phyloP scores from a whole-genome alignment of 2,329 filamentous ascomycete species.

The Metarhizium humberi region DNA sequence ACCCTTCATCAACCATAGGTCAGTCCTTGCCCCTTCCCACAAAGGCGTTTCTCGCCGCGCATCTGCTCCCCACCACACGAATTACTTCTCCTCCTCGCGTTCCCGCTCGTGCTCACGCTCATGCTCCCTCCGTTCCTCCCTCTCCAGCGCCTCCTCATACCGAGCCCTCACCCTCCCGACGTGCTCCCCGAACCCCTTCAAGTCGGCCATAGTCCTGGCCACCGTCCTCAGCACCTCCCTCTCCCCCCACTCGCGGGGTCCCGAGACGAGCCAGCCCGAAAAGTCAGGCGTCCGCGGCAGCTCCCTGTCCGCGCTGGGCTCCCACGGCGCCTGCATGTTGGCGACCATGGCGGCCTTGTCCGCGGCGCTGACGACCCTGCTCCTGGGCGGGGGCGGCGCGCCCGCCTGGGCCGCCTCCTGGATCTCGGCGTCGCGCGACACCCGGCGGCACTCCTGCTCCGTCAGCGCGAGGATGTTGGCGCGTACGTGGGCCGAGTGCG shows the following conservation, averaged over 20 bases:
- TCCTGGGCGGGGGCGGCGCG: not conserved
- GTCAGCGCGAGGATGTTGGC: constrained; percentile 20
- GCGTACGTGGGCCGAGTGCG: constrained; percentile 18
- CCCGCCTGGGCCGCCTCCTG: constrained; percentile 3
- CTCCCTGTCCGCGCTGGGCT: not conserved
- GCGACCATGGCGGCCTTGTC: constrained; percentile 17
- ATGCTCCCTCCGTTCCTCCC: constrained; percentile 5
- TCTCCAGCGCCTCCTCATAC: constrained; percentile 15
- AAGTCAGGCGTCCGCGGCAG: not conserved
- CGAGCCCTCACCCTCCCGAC: constrained; percentile 5
- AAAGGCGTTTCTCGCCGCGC: too few species aligned
- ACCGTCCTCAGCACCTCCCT: constrained; percentile 13
- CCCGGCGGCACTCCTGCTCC: constrained; percentile 22
- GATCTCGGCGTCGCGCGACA: constrained; percentile 14
- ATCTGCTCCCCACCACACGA: not conserved
- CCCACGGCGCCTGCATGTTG: constrained; percentile 17
- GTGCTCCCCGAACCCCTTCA: constrained; percentile 17
- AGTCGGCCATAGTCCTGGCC: constrained; percentile 9
- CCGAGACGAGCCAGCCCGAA: not conserved
- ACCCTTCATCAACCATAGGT: too few species aligned
- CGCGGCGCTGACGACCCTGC: not conserved
- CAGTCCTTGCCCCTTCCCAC: not conserved
- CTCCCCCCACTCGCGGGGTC: constrained; percentile 14
- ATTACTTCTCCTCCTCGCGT: not conserved
- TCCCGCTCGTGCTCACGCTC: not conserved